Conservation (phyloP, 148 eudicot species). For the Cornus suecica region DNA sequence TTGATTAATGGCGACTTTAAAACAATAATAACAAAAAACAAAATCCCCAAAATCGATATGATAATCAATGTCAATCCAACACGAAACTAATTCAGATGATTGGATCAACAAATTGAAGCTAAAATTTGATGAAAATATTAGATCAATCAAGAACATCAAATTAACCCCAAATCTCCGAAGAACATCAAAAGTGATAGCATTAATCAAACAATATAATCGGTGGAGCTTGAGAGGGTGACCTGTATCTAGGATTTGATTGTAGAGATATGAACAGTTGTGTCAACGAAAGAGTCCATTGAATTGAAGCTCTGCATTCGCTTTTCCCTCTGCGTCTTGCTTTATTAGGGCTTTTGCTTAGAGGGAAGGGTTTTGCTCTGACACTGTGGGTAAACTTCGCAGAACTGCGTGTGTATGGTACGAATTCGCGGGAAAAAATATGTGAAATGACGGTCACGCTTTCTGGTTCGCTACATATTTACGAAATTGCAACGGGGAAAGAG, state of each 20-base stretch:
- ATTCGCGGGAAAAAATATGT: slow-evolving; percentile 12
- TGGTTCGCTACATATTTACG: background rate
- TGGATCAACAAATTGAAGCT: background rate
- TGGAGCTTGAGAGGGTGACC: background rate
- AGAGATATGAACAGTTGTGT: background rate
- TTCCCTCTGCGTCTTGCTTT: background rate
- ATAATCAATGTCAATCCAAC: background rate
- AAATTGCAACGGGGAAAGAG: background rate
- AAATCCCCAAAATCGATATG: background rate
- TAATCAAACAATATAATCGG: background rate
- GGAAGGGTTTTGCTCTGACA: background rate
- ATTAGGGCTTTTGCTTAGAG: background rate
- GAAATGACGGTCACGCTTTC: slow-evolving; percentile 7
- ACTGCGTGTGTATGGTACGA: background rate
- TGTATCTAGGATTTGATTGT: slow-evolving; percentile 2
- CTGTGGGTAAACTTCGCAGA: background rate
- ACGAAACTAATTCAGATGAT: background rate
- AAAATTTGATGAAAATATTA: background rate
- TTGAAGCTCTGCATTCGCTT: background rate
- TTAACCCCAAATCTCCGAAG: too few species aligned
- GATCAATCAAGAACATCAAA: too few species aligned
- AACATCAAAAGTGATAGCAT: background rate
- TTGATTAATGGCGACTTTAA: slow-evolving; percentile 4
- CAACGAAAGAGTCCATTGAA: slow-evolving; percentile 1
- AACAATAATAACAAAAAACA: too few species aligned